Conservation (phyloP, 345 rosid species). For the Toxicodendron radicans region DNA sequence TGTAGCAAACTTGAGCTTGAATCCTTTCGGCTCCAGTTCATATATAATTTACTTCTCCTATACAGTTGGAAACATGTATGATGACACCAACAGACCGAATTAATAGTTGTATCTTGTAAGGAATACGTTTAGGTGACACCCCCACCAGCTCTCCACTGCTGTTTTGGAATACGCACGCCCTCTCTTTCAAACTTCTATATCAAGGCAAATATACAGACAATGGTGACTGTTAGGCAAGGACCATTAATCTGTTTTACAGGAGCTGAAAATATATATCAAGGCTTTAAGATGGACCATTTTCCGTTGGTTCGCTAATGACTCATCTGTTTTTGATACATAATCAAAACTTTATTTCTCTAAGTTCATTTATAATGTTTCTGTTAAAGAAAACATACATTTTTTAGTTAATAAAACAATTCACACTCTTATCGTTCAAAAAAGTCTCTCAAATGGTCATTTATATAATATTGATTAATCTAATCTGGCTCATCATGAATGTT, state of each 20-base stretch:
- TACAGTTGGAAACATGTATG: conserved; percentile 23
- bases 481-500: not conserved
- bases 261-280: not conserved
- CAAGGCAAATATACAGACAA: conserved; percentile 8
- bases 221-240: not conserved
- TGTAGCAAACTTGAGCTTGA: conserved; percentile 24
- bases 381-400: not conserved
- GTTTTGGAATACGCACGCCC: not conserved
- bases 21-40: not conserved
- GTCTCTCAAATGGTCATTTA: not conserved
- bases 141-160: conserved; percentile 14
- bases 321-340: not conserved
- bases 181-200: conserved; percentile 1
- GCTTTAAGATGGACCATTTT: conserved; percentile 1
- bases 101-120: not conserved
- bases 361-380: no score
- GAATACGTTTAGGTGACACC: conserved; percentile 5
- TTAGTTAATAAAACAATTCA: not conserved
- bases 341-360: not conserved
- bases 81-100: conserved; percentile 21
- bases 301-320: not conserved
- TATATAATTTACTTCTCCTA: not conserved
- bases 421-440: no score
- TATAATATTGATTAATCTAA: no score
- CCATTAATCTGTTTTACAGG: not conserved